A percentile compares a stretch with the other conserved stretches of the same genome.
These are phyloP conservation scores for Populus hybrid DNA, from an alignment of 441 rosid species.

Conservation along the genomic window DNA sequence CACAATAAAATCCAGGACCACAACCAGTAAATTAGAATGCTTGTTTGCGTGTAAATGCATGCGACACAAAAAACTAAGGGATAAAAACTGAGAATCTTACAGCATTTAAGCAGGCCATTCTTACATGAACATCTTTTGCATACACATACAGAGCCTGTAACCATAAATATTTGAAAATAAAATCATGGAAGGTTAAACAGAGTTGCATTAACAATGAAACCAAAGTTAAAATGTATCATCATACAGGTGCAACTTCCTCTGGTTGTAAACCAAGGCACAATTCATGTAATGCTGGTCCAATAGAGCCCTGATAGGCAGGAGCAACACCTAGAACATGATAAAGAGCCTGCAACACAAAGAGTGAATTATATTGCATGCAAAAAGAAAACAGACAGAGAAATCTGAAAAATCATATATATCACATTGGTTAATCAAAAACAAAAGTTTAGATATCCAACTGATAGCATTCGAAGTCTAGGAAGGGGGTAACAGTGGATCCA, in stretches of 20 bases:
- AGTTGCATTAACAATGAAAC: conserved; percentile 12
- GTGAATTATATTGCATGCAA: conserved; percentile 16
- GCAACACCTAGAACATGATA: conserved; percentile 89
- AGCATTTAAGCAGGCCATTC: conserved; percentile 98
- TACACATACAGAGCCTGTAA: conserved; percentile 84
- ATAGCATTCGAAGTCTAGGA: conserved; percentile 97
- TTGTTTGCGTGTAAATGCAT: no score
- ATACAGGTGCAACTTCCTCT: no score
- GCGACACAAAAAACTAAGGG: no score
- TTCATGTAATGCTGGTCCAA: conserved; percentile 91
- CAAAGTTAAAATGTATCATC: no score
- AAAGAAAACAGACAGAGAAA: conserved; percentile 9
- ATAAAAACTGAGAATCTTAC: no score
- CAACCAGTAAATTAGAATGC: no score
- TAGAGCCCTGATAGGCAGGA: conserved; percentile 82
- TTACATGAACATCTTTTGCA: conserved; percentile 93
- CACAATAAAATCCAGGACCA: no score
- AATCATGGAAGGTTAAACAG: conserved; percentile 3
- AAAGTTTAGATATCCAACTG: conserved; percentile 49
- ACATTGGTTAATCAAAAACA: neutral
- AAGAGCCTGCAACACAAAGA: conserved; percentile 63
- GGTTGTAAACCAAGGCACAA: conserved; percentile 50
- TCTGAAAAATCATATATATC: neutral
- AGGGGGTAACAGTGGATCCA: conserved; percentile 32
- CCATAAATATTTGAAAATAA: conserved; percentile 15